phyloP scores from a whole-genome alignment of 441 rosid genomes.

The Bocquillonia castaneifolia region DNA sequence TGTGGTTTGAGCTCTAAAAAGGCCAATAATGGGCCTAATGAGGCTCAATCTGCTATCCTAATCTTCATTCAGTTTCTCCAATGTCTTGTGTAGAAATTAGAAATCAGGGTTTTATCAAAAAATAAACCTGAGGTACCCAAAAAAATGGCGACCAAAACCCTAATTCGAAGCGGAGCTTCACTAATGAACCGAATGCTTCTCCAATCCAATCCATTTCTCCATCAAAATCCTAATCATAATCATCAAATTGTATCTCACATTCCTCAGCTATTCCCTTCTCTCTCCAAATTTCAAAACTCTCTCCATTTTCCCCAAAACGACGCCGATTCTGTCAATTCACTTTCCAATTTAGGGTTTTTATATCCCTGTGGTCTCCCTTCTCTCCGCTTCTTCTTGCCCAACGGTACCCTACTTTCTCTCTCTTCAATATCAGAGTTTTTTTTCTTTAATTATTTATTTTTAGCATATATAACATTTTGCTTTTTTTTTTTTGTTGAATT shows the following conservation, averaged over 20 bases:
- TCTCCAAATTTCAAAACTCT: slow-evolving; percentile 38
- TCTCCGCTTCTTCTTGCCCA: slow-evolving; percentile 82
- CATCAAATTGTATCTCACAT: slow-evolving; percentile 28
- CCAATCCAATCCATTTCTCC: slow-evolving; percentile 29
- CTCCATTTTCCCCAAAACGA: slow-evolving; percentile 37
- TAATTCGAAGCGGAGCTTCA: slow-evolving; percentile 62
- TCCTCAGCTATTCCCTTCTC: slow-evolving; percentile 51
- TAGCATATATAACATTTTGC: no score
- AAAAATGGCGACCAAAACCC: slow-evolving; percentile 68
- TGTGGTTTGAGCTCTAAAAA: not conserved
- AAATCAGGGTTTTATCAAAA: slow-evolving; percentile 21
- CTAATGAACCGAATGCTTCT: slow-evolving; percentile 44
- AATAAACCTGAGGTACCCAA: not conserved
- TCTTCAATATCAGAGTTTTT: not conserved
- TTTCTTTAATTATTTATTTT: no score
- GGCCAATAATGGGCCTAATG: not conserved
- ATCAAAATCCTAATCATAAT: slow-evolving; percentile 25
- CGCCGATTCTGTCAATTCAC: slow-evolving; percentile 23
- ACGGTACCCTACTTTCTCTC: slow-evolving; percentile 24
- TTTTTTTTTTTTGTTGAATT: no score
- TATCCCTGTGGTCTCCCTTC: slow-evolving; percentile 74
- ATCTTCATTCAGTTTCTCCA: not conserved
- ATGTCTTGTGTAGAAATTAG: no score
- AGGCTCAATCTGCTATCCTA: not conserved
- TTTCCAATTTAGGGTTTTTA: slow-evolving; percentile 39